A percentile compares a stretch with the other conserved stretches of the same genome.
phyloP scores from a whole-genome alignment of 805 yeast genomes.

The Wickerhamomyces bovis region DNA sequence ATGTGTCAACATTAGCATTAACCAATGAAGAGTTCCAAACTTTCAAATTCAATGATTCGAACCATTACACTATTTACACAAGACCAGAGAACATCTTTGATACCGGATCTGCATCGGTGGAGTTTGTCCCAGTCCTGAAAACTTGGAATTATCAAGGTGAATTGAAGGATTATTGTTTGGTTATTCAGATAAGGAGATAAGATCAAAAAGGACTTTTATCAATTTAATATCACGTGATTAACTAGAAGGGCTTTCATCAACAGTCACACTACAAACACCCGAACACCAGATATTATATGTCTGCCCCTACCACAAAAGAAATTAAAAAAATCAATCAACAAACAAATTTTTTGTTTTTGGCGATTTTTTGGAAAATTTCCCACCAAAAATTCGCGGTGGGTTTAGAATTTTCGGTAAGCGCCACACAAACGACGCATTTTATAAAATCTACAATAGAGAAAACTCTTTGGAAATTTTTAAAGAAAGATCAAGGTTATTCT shows the following conservation, averaged over 20 bases:
- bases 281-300: neutral
- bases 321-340: too few species aligned
- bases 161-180: constrained; percentile 18
- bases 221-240: neutral
- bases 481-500: too few species aligned
- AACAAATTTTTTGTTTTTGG: neutral
- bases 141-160: constrained; percentile 25
- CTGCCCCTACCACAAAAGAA: neutral
- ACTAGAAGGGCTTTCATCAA: neutral
- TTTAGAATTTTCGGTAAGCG: neutral
- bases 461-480: too few species aligned
- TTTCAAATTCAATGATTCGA: constrained; percentile 3
- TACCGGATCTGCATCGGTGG: constrained; percentile 11
- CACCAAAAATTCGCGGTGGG: neutral
- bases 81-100: constrained; percentile 9
- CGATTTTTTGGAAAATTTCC: neutral
- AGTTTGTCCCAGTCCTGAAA: constrained; percentile 23
- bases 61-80: constrained; percentile 22
- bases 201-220: too few species aligned
- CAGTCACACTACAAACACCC: neutral
- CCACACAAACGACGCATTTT: neutral
- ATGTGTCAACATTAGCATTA: constrained; percentile 17
- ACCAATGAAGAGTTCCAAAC: constrained; percentile 11
- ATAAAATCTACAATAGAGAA: too few species aligned
- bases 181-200: constrained; percentile 17